These are phyloP conservation scores for Lichtheimia hyalospora DNA, from an alignment of 371 early-diverging fungal species.

Conservation along the genomic window DNA sequence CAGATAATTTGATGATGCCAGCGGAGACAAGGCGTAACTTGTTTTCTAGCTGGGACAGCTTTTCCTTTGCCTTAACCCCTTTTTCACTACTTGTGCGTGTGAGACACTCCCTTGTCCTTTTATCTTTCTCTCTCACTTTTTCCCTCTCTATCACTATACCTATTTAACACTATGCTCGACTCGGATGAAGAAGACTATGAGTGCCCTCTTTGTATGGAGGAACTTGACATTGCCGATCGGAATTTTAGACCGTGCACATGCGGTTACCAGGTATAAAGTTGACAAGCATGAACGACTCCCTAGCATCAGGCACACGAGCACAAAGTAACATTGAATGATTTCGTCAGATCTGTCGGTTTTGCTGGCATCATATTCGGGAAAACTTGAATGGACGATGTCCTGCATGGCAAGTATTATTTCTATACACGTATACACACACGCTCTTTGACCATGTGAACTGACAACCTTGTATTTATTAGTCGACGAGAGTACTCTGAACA, in stretches of 20 bases:
- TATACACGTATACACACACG: background rate
- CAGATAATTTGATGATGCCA: too few species aligned
- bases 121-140: background rate
- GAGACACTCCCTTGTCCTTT: too few species aligned
- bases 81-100: too few species aligned
- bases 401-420: conserved; percentile 62
- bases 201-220: conserved; percentile 98
- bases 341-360: conserved; percentile 94
- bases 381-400: conserved; percentile 92
- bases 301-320: background rate
- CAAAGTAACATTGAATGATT: background rate
- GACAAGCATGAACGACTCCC: background rate
- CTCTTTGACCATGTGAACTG: too few species aligned
- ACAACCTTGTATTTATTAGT: conserved; percentile 31
- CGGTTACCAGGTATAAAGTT: conserved; percentile 84
- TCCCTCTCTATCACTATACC: background rate
- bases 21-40: too few species aligned
- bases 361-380: conserved; percentile 96
- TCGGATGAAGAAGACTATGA: conserved; percentile 86
- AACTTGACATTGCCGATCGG: conserved; percentile 92
- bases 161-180: conserved; percentile 17
- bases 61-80: too few species aligned
- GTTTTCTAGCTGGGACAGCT: too few species aligned
- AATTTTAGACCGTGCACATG: conserved; percentile 97
- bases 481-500: conserved; percentile 84